Conservation (phyloP, 306 rosid species). For the Macrotyloma uniflorum region DNA sequence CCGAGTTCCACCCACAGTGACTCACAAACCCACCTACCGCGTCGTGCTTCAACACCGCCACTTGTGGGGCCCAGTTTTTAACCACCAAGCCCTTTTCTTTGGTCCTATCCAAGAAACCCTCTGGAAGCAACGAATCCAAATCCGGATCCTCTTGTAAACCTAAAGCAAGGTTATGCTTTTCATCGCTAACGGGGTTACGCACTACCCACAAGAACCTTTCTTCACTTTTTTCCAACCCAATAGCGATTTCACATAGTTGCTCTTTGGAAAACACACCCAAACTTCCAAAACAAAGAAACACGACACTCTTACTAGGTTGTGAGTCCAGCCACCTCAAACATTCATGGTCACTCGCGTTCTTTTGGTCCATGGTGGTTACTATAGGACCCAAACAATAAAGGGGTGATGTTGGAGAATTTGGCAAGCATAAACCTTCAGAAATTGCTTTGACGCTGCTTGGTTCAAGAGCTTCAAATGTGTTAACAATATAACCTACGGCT, state of each 20-base stretch:
- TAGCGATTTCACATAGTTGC: slow-evolving; percentile 48
- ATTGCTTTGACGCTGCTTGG: slow-evolving; percentile 31
- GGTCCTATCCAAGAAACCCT: slow-evolving; percentile 49
- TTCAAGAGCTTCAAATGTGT: slow-evolving; percentile 53
- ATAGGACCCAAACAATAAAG: slow-evolving; percentile 49
- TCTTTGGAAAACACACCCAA: slow-evolving; percentile 47
- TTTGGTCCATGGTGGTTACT: neutral
- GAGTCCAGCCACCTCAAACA: slow-evolving; percentile 52
- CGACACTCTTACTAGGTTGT: slow-evolving; percentile 54
- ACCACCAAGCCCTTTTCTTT: slow-evolving; percentile 43
- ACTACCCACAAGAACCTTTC: slow-evolving; percentile 45
- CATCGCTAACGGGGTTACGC: neutral
- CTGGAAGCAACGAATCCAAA: slow-evolving; percentile 39
- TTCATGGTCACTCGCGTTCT: neutral
- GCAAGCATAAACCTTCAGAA: slow-evolving; percentile 42
- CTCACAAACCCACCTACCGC: slow-evolving; percentile 42
- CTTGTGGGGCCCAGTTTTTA: slow-evolving; percentile 60
- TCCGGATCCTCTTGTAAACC: slow-evolving; percentile 28
- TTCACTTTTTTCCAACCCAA: slow-evolving; percentile 50
- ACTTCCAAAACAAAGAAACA: slow-evolving; percentile 61
- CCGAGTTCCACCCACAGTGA: slow-evolving; percentile 14
- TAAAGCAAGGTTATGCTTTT: neutral
- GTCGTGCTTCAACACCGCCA: slow-evolving; percentile 38
- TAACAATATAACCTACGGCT: slow-evolving; percentile 43
- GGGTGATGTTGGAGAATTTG: slow-evolving; percentile 32